Evolutionary conservation across 208 protist genomes (phyloP).

Genomic region (Leishmania mexicana): DNA sequence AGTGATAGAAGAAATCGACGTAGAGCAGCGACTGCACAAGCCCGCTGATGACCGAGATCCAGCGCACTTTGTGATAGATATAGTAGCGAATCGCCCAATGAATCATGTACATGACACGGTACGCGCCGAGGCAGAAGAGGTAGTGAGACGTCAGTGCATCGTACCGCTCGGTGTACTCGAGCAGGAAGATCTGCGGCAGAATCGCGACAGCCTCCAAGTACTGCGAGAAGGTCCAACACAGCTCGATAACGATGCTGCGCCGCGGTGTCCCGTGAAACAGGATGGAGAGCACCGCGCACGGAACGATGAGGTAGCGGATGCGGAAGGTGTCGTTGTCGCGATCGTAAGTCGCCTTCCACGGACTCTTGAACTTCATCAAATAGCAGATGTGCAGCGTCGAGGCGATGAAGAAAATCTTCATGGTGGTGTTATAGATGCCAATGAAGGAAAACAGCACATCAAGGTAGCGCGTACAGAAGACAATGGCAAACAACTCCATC

Average conservation of each 20-base stretch:
- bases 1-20: constrained; percentile 97
- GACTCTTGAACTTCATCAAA: constrained; percentile 89
- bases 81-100: constrained; percentile 95
- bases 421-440: constrained; percentile 92
- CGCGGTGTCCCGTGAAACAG: constrained; percentile 60
- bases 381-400: constrained; percentile 92
- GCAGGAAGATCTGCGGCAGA: constrained; percentile 95
- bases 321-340: constrained; percentile 90
- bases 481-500: constrained; percentile 92
- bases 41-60: constrained; percentile 75
- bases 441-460: constrained; percentile 88
- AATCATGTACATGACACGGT: constrained; percentile 95
- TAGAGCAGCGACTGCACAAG: constrained; percentile 95
- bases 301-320: constrained; percentile 89
- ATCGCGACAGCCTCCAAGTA: constrained; percentile 97
- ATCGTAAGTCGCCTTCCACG: constrained; percentile 94
- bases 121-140: constrained; percentile 93
- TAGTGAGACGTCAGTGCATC: constrained; percentile 96
- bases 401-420: constrained; percentile 96
- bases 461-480: constrained; percentile 95
- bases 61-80: constrained; percentile 64
- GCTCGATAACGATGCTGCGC: constrained; percentile 58
- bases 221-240: constrained; percentile 96
- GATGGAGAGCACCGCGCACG: constrained; percentile 71
- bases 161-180: constrained; percentile 94